These are phyloP conservation scores for Acacia pycnantha DNA, from an alignment of 331 rosid species.

Conservation along the genomic window DNA sequence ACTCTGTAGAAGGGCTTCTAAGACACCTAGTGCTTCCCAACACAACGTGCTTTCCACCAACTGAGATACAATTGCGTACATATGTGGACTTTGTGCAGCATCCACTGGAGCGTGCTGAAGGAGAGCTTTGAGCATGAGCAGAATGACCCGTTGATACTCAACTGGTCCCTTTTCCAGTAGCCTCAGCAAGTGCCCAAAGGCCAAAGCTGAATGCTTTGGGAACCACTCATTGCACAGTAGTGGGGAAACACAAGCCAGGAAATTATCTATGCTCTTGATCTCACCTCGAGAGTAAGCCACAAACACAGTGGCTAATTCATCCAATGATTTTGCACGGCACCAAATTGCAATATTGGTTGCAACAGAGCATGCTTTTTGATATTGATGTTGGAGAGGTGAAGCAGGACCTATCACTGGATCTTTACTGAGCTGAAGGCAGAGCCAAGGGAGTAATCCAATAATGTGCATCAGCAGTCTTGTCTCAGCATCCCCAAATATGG, in stretches of 20 bases:
- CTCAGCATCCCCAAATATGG: conserved; percentile 90
- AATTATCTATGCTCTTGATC: conserved; percentile 70
- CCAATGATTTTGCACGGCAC: conserved; percentile 92
- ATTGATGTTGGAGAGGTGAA: conserved; percentile 88
- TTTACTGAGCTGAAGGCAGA: conserved; percentile 91
- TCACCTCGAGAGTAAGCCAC: conserved; percentile 85
- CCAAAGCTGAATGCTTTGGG: conserved; percentile 88
- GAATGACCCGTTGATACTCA: conserved; percentile 93
- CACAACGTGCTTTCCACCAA: conserved; percentile 96
- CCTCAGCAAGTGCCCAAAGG: conserved; percentile 89
- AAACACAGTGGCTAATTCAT: conserved; percentile 85
- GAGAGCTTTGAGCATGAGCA: conserved; percentile 92
- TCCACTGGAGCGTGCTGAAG: conserved; percentile 99
- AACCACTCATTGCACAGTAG: conserved; percentile 90
- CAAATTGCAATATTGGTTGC: conserved; percentile 81
- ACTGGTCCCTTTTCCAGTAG: conserved; percentile 92
- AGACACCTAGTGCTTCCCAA: conserved; percentile 96
- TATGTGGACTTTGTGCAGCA: conserved; percentile 97
- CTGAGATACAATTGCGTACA: conserved; percentile 94
- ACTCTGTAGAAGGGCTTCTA: conserved; percentile 97
- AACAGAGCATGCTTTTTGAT: conserved; percentile 90
- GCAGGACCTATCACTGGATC: conserved; percentile 73
- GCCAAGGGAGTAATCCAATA: conserved; percentile 96
- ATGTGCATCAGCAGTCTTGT: conserved; percentile 98
- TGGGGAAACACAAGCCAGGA: conserved; percentile 89